phyloP scores from a whole-genome alignment of 2,329 filamentous ascomycete species.

The Exophiala sp. region DNA sequence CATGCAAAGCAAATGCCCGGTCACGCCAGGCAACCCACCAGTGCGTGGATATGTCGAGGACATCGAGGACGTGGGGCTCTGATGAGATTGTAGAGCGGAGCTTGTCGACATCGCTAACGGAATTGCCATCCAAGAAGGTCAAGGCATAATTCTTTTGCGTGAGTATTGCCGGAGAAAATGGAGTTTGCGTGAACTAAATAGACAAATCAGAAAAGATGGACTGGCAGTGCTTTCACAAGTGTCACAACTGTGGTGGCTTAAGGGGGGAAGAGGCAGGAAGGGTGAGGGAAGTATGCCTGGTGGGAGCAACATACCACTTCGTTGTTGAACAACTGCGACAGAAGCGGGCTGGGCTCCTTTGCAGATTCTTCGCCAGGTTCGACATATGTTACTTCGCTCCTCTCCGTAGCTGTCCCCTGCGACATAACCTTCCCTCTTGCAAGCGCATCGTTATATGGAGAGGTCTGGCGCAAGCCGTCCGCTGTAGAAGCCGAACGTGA shows the following conservation, averaged over 20 bases:
- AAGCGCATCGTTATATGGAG: too few species aligned
- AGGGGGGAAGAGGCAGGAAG: too few species aligned
- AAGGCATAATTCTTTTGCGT: slow-evolving; percentile 13
- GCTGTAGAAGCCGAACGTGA: neutral
- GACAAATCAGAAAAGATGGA: neutral
- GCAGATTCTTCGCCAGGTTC: slow-evolving; percentile 5
- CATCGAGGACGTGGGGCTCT: slow-evolving; percentile 23
- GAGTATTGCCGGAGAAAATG: slow-evolving; percentile 5
- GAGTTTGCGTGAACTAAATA: slow-evolving; percentile 8
- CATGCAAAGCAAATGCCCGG: slow-evolving; percentile 22
- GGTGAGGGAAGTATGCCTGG: neutral
- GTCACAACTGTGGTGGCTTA: neutral
- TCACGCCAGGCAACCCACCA: slow-evolving; percentile 29
- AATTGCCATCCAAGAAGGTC: slow-evolving; percentile 9
- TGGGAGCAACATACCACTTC: slow-evolving; percentile 14
- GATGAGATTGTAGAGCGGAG: slow-evolving; percentile 23
- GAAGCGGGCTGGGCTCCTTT: slow-evolving; percentile 18
- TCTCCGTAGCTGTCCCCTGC: neutral
- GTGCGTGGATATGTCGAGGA: slow-evolving; percentile 21
- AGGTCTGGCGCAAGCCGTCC: neutral
- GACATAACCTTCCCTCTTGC: too few species aligned
- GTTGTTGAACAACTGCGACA: slow-evolving; percentile 26
- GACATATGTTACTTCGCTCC: neutral
- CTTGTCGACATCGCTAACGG: slow-evolving; percentile 17
- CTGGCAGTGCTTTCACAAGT: too few species aligned